Base-by-base conservation (phyloP, 768 basidiomycete genomes). In the Suillus tomentosus region DNA sequence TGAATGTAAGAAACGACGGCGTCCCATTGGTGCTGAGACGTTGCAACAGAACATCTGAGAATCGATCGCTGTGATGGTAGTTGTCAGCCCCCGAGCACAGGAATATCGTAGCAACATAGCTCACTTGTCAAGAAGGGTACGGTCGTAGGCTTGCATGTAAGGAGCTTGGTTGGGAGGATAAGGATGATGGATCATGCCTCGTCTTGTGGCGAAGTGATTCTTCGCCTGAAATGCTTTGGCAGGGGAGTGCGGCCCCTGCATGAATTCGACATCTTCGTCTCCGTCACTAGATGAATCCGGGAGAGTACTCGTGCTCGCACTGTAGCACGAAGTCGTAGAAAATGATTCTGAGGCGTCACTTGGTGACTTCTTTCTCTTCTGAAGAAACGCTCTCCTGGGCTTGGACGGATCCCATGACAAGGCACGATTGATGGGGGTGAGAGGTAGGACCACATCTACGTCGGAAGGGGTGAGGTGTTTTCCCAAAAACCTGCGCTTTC, bases 71-170 rank as follows among this genome's bases (percentile, higher is more conserved):
- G 63, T 22, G 51, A 48, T 13, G 31, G 63, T 68, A 68, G 69
- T 60, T 37, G 39, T 53, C 39, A 40, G 63, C 60, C 36, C 27
- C 27, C 34, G n/a, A 17, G 61, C 42, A 63, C 56, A 48, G 19
- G 62, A 56, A 54, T 60, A 61, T 37, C 13, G 48, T 62, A 14
- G 58, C 24, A 48, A 64, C 17, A 24, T 17, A 14, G 77, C 85
- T 67, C 65, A 89, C 90, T 81, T 89, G 66, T 88, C 85, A 19
- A 88, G 72, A 13, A 81, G 72, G 9, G 83, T 76, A 31, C 81
- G 77, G 60, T 87, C 84, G 66, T 89, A 90, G 0, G 88, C 78
- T 67, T 87, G 88, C 87, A 89, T 86, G 69, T 90, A 90, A 1
- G 85, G 82, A 15, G 81, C 84, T 7, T 80, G 78, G 19, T 79